Base-by-base conservation (phyloP, 495 filamentous ascomycete species). In the Hypoxylon intermedium region DNA sequence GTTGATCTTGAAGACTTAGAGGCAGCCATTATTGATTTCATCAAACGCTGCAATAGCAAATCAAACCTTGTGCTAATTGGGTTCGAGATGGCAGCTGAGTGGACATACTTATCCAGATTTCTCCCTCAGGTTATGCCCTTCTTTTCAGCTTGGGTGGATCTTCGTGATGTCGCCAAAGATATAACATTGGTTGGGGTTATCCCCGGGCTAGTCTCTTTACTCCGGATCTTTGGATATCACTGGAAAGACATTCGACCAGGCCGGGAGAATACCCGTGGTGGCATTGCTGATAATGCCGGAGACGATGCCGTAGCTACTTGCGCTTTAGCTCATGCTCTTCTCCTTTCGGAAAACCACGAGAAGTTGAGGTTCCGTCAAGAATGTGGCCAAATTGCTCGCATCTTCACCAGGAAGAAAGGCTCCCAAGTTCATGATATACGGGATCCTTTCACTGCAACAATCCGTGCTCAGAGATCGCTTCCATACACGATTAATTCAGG, bases 21-120 rank as follows among this genome's bases (percentile, higher is more conserved):
- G 23, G 24, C 37, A 1, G 50, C 15, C 9, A 28, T 53, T 5
- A 18, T 53, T 43, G 37, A 21, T 18, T 53, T 53, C 13, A 31
- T 53, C 37, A 33, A 31, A 40, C 30, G 19, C 30, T 53, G 13
- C 15, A 19, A 33, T 31, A 53, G 16, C 15, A 28, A 30, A 30
- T 5, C 37, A 21, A 53, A 53, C 4, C 16, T 53, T 20, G 37
- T 42, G 6, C 50, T 53, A 13, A 21, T 53, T 44, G 40, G 40
- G 42, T 54, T 54, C 33, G 40, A 45, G 51, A 54, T 54, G 40
- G 21, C 51, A 31, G 51, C 51, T 5, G 40, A 54, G 16, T 54
- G 40, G 51, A 54, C 28, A 36, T 54, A 54, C 16, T 23, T 54
- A 16, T 54, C 9, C 15, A 54, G 3, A 12, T 31, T 43, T 26